These are phyloP conservation scores for Berkeleyomyces rouxiae DNA, from an alignment of 2,329 filamentous ascomycete genomes.

Conservation along the genomic window DNA sequence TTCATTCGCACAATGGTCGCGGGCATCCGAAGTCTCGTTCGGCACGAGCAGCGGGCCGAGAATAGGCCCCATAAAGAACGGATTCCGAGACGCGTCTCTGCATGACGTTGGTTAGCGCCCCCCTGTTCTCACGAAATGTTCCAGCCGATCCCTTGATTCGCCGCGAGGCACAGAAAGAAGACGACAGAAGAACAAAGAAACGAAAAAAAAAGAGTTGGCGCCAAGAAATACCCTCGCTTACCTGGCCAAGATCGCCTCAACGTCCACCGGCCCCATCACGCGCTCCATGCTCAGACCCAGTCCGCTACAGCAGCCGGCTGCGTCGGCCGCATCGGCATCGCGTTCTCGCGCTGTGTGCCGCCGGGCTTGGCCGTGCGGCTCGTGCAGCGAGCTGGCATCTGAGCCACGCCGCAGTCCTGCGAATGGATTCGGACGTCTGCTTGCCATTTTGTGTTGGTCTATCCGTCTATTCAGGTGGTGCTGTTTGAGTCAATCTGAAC, in stretches of 20 bases:
- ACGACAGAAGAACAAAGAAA: too few species aligned
- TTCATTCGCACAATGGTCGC: slow-evolving; percentile 68
- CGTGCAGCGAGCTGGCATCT: not conserved
- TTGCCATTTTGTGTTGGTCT: not conserved
- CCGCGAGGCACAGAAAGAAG: too few species aligned
- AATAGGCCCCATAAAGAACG: slow-evolving; percentile 44
- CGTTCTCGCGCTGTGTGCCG: not conserved
- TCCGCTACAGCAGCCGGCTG: not conserved
- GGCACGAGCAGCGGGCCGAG: slow-evolving; percentile 55
- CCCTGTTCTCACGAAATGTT: too few species aligned
- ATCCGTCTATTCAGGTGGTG: not conserved
- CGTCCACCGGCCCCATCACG: slow-evolving; percentile 2
- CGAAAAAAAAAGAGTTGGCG: too few species aligned
- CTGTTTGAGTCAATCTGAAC: not conserved
- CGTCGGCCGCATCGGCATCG: not conserved
- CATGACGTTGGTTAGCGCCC: not conserved
- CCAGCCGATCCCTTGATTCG: too few species aligned
- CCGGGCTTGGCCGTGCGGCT: not conserved
- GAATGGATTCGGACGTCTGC: not conserved
- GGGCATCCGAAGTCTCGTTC: slow-evolving; percentile 56
- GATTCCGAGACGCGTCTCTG: not conserved
- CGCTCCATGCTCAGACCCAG: not conserved
- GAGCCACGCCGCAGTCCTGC: not conserved
- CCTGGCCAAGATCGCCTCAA: slow-evolving; percentile 2
- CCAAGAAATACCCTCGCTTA: not conserved